Percentiles rank a stretch among this genome's conserved stretches.
phyloP scores from a whole-genome alignment of 2,329 filamentous ascomycete genomes.

The Pseudogymnoascus sp. region DNA sequence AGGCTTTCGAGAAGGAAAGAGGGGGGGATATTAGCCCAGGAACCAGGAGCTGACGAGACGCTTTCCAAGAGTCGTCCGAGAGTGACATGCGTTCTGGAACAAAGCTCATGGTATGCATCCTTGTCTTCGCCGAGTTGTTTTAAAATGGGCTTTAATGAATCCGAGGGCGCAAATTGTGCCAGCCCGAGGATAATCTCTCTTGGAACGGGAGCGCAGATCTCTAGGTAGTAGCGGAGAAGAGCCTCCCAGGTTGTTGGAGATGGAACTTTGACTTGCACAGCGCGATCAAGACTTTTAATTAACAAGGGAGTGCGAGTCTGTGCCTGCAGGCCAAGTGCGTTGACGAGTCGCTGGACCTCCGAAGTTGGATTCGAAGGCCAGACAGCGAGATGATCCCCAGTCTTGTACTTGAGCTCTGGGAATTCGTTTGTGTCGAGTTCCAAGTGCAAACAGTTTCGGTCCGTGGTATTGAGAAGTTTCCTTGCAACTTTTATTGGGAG shows the following conservation, averaged over 20 bases:
- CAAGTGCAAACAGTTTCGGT: constrained; percentile 21
- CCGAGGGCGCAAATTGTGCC: constrained; percentile 34
- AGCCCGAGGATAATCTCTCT: constrained; percentile 33
- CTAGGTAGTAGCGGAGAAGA: constrained; percentile 39
- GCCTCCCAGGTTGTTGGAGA: constrained; percentile 25
- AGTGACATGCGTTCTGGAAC: constrained; percentile 11
- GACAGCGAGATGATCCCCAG: constrained; percentile 21
- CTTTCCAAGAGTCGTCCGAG: constrained; percentile 15
- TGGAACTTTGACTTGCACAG: constrained; percentile 13
- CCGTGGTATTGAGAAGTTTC: constrained; percentile 13
- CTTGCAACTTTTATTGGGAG: constrained; percentile 10
- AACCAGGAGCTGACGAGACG: not conserved
- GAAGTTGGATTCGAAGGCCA: constrained; percentile 20
- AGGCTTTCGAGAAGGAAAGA: constrained; percentile 49
- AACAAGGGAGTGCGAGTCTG: constrained; percentile 10
- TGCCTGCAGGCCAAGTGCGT: constrained; percentile 12
- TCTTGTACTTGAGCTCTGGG: constrained; percentile 21
- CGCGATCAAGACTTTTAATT: constrained; percentile 12
- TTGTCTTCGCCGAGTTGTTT: constrained; percentile 11
- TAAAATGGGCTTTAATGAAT: constrained; percentile 23
- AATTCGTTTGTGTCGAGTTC: constrained; percentile 17
- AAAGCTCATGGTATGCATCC: constrained; percentile 13
- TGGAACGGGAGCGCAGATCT: constrained; percentile 37
- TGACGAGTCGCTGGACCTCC: constrained; percentile 16
- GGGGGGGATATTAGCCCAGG: constrained; percentile 40